A percentile compares a stretch with the other conserved stretches of the same genome.
Evolutionary conservation across 768 basidiomycete species (phyloP).

Genomic region (Agaricus blazei): DNA sequence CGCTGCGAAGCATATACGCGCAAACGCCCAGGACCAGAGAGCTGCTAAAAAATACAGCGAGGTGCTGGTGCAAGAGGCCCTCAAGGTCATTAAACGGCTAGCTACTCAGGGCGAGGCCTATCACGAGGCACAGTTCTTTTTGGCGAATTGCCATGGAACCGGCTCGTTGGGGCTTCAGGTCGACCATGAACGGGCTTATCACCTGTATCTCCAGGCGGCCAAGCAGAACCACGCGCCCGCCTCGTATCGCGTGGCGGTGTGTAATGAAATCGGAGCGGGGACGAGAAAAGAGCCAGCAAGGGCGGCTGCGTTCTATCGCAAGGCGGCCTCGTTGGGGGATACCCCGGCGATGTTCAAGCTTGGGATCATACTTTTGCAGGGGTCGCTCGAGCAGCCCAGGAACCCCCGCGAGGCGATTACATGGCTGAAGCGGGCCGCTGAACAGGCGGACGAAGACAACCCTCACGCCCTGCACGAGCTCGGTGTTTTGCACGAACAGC

Average conservation of each 20-base stretch:
- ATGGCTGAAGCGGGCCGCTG: constrained; percentile 92
- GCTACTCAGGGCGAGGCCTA: constrained; percentile 91
- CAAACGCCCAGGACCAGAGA: constrained; percentile 69
- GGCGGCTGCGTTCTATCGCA: constrained; percentile 94
- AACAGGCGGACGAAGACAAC: constrained; percentile 97
- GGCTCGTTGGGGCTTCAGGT: constrained; percentile 94
- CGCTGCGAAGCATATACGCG: constrained; percentile 88
- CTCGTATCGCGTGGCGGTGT: constrained; percentile 95
- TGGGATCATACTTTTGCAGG: constrained; percentile 94
- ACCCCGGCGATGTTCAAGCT: constrained; percentile 99
- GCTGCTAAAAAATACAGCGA: constrained; percentile 90
- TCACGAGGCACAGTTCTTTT: constrained; percentile 96
- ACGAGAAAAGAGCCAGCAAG: constrained; percentile 84
- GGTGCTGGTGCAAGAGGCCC: constrained; percentile 75
- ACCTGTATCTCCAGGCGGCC: constrained; percentile 92
- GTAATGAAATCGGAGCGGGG: constrained; percentile 97
- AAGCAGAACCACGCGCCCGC: constrained; percentile 96
- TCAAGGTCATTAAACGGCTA: constrained; percentile 89
- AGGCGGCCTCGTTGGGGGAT: constrained; percentile 93
- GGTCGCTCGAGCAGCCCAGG: constrained; percentile 72
- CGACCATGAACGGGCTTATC: constrained; percentile 97
- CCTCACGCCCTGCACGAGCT: constrained; percentile 97
- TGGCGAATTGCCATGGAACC: constrained; percentile 95
- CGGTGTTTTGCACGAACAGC: constrained; percentile 78
- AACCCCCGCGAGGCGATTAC: constrained; percentile 90